Evolutionary conservation across 1,284 basidiomycete genomes (phyloP).

Genomic region (Porodaedalea pini): DNA sequence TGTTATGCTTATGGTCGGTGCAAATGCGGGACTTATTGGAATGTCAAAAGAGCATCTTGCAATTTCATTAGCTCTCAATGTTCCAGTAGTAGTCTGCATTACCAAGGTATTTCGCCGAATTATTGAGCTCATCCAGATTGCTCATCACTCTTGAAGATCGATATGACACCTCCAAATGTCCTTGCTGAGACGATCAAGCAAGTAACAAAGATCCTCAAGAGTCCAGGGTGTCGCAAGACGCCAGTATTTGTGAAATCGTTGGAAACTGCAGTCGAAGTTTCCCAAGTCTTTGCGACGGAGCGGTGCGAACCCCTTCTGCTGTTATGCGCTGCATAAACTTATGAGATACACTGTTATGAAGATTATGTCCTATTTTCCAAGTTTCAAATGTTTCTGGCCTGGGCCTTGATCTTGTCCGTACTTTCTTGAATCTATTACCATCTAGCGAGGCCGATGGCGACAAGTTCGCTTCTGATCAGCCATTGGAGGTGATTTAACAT

Average conservation of each 20-base stretch:
- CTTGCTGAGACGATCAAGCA: constrained; percentile 89
- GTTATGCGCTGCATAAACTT: constrained; percentile 3
- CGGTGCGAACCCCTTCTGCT: constrained; percentile 39
- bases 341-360: constrained; percentile 28
- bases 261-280: constrained; percentile 77
- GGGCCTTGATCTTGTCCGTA: constrained; percentile 79
- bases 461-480: constrained; percentile 80
- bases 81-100: constrained; percentile 92
- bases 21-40: constrained; percentile 92
- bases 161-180: constrained; percentile 95
- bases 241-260: constrained; percentile 74
- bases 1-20: constrained; percentile 94
- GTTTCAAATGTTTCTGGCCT: constrained; percentile 94
- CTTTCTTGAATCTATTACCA: constrained; percentile 82
- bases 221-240: constrained; percentile 86
- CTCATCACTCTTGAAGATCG: constrained; percentile 57
- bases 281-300: constrained; percentile 68
- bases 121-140: neutral
- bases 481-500: constrained; percentile 66
- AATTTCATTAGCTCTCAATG: constrained; percentile 88
- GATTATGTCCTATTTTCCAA: constrained; percentile 90
- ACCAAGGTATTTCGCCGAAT: constrained; percentile 66
- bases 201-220: constrained; percentile 88
- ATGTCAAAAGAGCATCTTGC: constrained; percentile 98
- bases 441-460: constrained; percentile 79